Base-by-base conservation (phyloP, 2,329 filamentous ascomycete species). In the Colletotrichum scovillei region DNA sequence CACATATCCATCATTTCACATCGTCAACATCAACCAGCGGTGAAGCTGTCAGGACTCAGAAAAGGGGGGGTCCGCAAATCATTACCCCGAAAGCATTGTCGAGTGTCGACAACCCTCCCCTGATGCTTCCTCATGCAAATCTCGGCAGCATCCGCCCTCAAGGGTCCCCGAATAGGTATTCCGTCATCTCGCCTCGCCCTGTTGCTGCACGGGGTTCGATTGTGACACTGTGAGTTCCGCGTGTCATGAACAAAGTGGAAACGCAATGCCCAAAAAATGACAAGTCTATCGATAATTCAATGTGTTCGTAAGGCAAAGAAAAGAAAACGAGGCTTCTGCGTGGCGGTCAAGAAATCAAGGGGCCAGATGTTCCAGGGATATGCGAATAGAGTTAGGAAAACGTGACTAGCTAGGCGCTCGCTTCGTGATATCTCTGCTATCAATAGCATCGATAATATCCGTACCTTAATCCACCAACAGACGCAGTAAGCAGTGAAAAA, bases 151-250 rank as follows among this genome's bases (percentile, higher is more conserved):
- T 69, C 66, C 69, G 69, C 64, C 28, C 32, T 11, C 63, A 42
- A 70, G 67, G 63, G 69, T 30, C 57, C 57, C 57, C 46, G 38
- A 72, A 56, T 57, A 63, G 64, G 69, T 24, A 67, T 69, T 58
- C 35, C 69, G 65, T 69, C 69, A 69, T 64, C 69, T 69, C 65
- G 58, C 65, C 58, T 59, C 22, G 19, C 26, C 26, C n/a, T n/a
- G 28, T 32, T 9, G 16, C 46, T n/a, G 52, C 52, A 69, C 58
- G 65, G 65, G 32, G 32, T 35, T 35, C 32, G 32, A 35, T 56
- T 49, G 30, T 46, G 30, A 35, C 32, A 12, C 8, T 24, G 52
- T 19, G 69, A 69, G 53, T 63, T 35, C 32, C 52, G 57, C 26
- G 55, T 35, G 63, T 26, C 46, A 35, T 28, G 30, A 38, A 26